Conservation (phyloP, 805 yeast genomes). For the Maudiozyma serrabonitensis region DNA sequence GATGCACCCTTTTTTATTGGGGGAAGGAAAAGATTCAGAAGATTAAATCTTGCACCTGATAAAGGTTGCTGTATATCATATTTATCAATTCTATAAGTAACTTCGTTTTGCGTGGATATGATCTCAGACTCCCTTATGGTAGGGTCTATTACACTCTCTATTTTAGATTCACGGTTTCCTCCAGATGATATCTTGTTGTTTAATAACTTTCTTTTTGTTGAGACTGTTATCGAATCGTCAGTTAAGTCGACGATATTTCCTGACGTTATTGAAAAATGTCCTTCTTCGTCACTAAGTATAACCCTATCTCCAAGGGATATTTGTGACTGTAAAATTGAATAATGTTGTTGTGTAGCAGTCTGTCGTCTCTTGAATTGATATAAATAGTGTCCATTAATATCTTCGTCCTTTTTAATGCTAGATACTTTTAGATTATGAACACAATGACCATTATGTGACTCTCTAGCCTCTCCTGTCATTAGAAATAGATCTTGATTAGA, state of each 20-base stretch:
- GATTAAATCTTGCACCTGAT: conserved; percentile 65
- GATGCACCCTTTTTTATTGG: conserved; percentile 27
- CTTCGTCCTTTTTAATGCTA: conserved; percentile 13
- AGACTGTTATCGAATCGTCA: conserved; percentile 36
- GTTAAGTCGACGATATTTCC: conserved; percentile 46
- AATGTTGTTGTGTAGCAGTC: conserved; percentile 1
- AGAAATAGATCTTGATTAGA: conserved; percentile 51
- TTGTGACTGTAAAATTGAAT: conserved; percentile 34
- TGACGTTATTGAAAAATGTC: conserved; percentile 62
- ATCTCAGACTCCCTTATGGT: conserved; percentile 5
- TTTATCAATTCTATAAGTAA: conserved; percentile 60
- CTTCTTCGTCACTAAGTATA: conserved; percentile 68
- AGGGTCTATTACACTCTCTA: conserved; percentile 13
- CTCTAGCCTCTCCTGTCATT: conserved; percentile 48
- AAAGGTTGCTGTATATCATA: conserved; percentile 71
- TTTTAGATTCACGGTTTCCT: conserved; percentile 1
- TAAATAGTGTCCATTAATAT: conserved; percentile 24
- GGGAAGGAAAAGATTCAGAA: conserved; percentile 54
- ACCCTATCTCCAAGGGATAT: conserved; percentile 52
- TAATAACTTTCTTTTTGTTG: conserved; percentile 45
- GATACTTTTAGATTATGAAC: conserved; percentile 41
- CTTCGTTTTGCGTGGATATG: conserved; percentile 29
- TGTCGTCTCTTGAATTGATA: conserved; percentile 37
- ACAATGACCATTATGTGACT: conserved; percentile 48
- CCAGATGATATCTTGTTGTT: conserved; percentile 19